Evolutionary conservation across 2,329 filamentous ascomycete species (phyloP).

Genomic region (Hypocrella siamensis): DNA sequence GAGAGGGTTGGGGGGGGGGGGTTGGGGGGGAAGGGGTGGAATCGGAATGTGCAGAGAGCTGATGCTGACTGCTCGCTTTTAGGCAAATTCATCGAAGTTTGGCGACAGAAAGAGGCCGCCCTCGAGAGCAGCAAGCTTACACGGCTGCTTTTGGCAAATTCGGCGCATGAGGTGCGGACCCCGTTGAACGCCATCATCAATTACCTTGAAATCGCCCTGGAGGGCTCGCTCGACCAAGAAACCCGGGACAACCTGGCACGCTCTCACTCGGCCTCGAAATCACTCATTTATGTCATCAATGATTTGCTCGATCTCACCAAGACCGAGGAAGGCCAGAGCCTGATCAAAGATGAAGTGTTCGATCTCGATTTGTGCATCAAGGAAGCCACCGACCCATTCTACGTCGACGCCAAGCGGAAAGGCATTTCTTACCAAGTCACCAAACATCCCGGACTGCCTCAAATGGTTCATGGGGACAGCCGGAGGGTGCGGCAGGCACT

Average conservation of each 20-base stretch:
- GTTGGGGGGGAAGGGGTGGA: no score
- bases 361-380: slow-evolving; percentile 53
- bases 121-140: slow-evolving; percentile 72
- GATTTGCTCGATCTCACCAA: slow-evolving; percentile 81
- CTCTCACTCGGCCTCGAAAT: slow-evolving; percentile 84
- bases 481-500: slow-evolving; percentile 69
- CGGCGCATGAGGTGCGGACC: slow-evolving; percentile 81
- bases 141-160: slow-evolving; percentile 65
- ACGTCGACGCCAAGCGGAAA: slow-evolving; percentile 61
- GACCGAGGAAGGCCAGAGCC: slow-evolving; percentile 62
- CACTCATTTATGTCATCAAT: slow-evolving; percentile 86
- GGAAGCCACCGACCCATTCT: slow-evolving; percentile 66
- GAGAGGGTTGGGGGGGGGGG: no score
- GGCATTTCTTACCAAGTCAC: slow-evolving; percentile 53
- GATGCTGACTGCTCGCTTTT: not conserved
- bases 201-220: slow-evolving; percentile 79
- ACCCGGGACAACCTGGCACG: slow-evolving; percentile 71
- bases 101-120: slow-evolving; percentile 78
- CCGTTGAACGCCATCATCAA: slow-evolving; percentile 91
- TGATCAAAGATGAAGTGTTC: slow-evolving; percentile 70
- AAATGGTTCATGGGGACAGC: slow-evolving; percentile 61
- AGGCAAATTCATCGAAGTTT: slow-evolving; percentile 75
- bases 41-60: no score
- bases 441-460: slow-evolving; percentile 53
- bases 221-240: slow-evolving; percentile 64